phyloP scores from a whole-genome alignment of 192 early-diverging fungal genomes.

The Coemansia nantahalensis region DNA sequence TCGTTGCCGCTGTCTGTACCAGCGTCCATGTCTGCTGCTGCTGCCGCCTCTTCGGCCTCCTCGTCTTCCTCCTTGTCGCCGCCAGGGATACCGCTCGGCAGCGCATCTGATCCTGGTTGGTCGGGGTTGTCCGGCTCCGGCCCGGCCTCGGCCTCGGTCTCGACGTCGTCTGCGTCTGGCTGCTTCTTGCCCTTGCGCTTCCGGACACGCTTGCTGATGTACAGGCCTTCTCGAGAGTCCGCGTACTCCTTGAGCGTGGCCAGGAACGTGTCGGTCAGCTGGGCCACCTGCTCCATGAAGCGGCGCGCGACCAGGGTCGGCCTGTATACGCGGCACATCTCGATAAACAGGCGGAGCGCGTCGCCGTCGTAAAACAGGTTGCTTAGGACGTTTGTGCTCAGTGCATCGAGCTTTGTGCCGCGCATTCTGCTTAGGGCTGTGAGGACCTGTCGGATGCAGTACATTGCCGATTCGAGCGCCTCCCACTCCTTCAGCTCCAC shows the following conservation, averaged over 20 bases:
- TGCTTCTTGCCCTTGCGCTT: slow-evolving; percentile 5
- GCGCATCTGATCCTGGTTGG: too few species aligned
- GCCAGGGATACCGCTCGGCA: too few species aligned
- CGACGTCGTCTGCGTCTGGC: neutral
- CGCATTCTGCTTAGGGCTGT: slow-evolving; percentile 35
- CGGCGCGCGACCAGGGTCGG: slow-evolving; percentile 23
- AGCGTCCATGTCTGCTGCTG: neutral
- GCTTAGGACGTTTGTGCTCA: slow-evolving; percentile 40
- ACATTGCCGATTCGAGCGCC: slow-evolving; percentile 40
- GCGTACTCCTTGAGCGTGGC: slow-evolving; percentile 22
- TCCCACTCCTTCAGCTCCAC: slow-evolving; percentile 40
- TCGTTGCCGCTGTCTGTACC: neutral
- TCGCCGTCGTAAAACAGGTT: slow-evolving; percentile 53
- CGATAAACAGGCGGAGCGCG: slow-evolving; percentile 42
- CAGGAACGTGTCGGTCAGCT: slow-evolving; percentile 41
- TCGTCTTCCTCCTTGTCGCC: slow-evolving; percentile 1
- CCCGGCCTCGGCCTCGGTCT: too few species aligned
- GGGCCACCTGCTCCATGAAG: slow-evolving; percentile 39
- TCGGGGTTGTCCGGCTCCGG: too few species aligned
- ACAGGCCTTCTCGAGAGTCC: slow-evolving; percentile 18
- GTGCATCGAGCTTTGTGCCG: slow-evolving; percentile 31
- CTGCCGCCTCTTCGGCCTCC: neutral
- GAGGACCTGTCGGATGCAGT: slow-evolving; percentile 46
- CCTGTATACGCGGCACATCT: slow-evolving; percentile 38
- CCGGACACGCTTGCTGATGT: slow-evolving; percentile 26